These are phyloP conservation scores for Trichoderma pleuroti DNA, from an alignment of 2,329 filamentous ascomycete species.

Conservation along the genomic window DNA sequence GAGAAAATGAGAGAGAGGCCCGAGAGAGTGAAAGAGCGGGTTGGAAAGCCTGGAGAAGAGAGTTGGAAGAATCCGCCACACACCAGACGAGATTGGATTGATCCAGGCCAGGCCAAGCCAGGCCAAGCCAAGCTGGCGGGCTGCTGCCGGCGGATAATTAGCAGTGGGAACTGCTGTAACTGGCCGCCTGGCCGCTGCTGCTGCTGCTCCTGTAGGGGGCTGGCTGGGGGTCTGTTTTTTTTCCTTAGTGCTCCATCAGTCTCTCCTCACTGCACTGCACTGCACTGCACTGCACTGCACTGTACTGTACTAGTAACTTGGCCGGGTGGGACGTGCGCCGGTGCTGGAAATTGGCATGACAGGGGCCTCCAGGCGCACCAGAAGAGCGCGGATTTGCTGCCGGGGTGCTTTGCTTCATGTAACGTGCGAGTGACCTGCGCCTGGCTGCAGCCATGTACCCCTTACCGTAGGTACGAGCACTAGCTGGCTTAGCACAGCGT, in stretches of 20 bases:
- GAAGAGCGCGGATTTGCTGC: slow-evolving; percentile 1
- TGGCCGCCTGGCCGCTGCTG: background rate
- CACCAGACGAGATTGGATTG: background rate
- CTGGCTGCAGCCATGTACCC: slow-evolving; percentile 4
- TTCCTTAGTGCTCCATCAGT: no score
- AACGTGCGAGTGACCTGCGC: slow-evolving; percentile 11
- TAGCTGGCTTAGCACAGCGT: background rate
- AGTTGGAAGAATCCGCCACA: slow-evolving; percentile 10
- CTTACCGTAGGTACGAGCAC: background rate
- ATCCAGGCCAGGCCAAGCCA: background rate
- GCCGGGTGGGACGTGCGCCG: slow-evolving; percentile 18
- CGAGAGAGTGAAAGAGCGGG: slow-evolving; percentile 12
- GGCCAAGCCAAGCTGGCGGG: background rate
- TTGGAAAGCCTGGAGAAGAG: slow-evolving; percentile 9
- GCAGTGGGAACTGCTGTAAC: slow-evolving; percentile 14
- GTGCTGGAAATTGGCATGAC: slow-evolving; percentile 22
- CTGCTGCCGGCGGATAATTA: slow-evolving; percentile 17
- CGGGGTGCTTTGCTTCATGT: background rate
- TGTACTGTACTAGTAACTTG: background rate
- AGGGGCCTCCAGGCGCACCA: slow-evolving; percentile 2
- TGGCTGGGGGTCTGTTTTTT: background rate
- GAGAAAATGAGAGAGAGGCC: background rate
- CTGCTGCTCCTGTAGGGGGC: background rate
- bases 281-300: no score
- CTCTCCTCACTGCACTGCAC: no score